Evolutionary conservation across 1,139 yeast genomes (phyloP), one percentile per base, ranked within the genome.

Genomic region (Lodderomyces theae): DNA sequence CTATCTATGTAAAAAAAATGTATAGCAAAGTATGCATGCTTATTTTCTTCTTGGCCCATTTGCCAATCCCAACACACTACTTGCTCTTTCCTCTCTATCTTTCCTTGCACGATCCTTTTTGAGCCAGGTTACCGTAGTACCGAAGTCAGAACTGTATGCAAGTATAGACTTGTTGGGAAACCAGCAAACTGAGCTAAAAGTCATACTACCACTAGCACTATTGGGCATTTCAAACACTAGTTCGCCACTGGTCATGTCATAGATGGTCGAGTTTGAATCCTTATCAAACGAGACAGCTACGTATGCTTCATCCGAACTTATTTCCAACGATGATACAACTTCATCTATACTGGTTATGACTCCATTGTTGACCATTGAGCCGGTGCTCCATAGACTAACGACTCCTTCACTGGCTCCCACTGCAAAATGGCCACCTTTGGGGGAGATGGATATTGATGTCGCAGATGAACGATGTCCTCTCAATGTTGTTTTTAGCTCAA

Each of bases 391-490:
- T 10, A 81, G 40, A 18, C 82, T 71, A n/a, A 83, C 74, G 23
- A 80, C 72, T 5, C 92, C 92, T 52, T 85, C 92, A 40, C 75
- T 74, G n/a, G 85, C 71, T 0, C 88, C 92, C 3, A 74, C 74
- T 1, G 77, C 74, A 10, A 84, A 50, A 49, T 61, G 76, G 17
- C 62, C 54, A 0, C 87, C 92, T 41, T 70, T 55, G 1, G 86
- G 84, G 50, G 82, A 89, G 41, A 81, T 63, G 8, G 65, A 64
- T 9, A 82, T 47, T 34, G 75, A 57, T 2, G 78, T 73, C 2
- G 78, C 71, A 0, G 81, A 63, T 1, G 83, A 73, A 34, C 82
- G 65, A 52, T 82, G 86, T 8, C 73, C 74, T 5, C 46, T 44
- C 12, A 69, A 48, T 12, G 50, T 48, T 4, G 79, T 76, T 10